phyloP scores from a whole-genome alignment of 306 rosid species.

The Nissolia schottii region DNA sequence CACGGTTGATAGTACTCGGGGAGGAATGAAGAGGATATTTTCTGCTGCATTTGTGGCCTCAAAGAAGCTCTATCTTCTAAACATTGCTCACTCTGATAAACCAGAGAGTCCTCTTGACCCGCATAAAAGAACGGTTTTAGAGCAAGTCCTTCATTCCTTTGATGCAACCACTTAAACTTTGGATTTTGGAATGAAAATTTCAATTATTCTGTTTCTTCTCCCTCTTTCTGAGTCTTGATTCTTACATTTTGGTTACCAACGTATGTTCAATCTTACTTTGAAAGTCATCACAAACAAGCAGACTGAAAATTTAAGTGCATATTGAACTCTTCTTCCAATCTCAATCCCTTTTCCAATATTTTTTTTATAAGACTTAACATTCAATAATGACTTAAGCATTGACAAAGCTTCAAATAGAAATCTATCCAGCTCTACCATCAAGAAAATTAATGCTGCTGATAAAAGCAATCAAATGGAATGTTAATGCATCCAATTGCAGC shows the following conservation, averaged over 20 bases:
- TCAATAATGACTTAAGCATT: neutral
- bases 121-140: conserved; percentile 34
- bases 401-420: neutral
- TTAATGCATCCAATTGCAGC: neutral
- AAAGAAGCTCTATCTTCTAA: conserved; percentile 82
- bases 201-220: conserved; percentile 30
- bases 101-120: conserved; percentile 73
- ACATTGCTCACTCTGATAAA: conserved; percentile 73
- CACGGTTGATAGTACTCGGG: conserved; percentile 69
- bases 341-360: neutral
- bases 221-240: conserved; percentile 4
- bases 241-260: neutral
- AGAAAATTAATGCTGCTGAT: neutral
- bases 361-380: neutral
- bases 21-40: conserved; percentile 83
- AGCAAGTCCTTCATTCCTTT: conserved; percentile 42
- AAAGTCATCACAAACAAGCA: neutral
- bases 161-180: conserved; percentile 32
- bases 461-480: neutral
- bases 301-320: neutral
- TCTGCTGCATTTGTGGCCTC: conserved; percentile 89
- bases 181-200: neutral
- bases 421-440: neutral
- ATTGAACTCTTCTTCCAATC: neutral
- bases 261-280: neutral